These are phyloP conservation scores for Albugo laibachii DNA, from an alignment of 352 stramenopile species.

Conservation along the genomic window DNA sequence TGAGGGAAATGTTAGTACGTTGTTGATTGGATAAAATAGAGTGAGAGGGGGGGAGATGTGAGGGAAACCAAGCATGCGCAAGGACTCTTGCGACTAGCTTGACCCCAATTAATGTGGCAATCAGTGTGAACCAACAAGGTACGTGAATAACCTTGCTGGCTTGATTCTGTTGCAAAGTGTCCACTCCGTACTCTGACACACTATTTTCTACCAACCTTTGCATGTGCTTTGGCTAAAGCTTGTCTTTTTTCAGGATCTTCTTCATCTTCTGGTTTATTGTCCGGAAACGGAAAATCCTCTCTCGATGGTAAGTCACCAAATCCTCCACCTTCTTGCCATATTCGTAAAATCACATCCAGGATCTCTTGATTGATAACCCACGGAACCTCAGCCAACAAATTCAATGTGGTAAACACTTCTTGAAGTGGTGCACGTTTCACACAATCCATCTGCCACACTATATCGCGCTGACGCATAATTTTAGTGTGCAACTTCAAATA, in stretches of 20 bases:
- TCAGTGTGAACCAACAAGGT: constrained; percentile 74
- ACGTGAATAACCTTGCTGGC: constrained; percentile 27
- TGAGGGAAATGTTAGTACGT: not conserved
- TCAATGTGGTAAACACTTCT: constrained; percentile 80
- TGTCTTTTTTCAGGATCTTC: constrained; percentile 32
- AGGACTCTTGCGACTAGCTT: not conserved
- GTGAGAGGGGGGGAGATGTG: not conserved
- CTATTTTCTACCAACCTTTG: constrained; percentile 31
- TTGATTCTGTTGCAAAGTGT: constrained; percentile 60
- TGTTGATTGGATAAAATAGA: not conserved
- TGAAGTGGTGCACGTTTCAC: constrained; percentile 72
- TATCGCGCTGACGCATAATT: constrained; percentile 83
- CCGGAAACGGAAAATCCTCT: constrained; percentile 29
- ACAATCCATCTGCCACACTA: constrained; percentile 74
- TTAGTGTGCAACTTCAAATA: constrained; percentile 86
- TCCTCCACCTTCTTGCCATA: constrained; percentile 80
- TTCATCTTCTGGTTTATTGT: constrained; percentile 31
- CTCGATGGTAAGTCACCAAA: constrained; percentile 86
- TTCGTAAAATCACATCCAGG: constrained; percentile 77
- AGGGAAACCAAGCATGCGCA: not conserved
- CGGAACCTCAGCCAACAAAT: constrained; percentile 81
- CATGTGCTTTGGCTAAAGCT: constrained; percentile 41
- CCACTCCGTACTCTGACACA: constrained; percentile 1
- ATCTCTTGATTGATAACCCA: constrained; percentile 93
- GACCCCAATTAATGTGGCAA: constrained; percentile 25